These are phyloP conservation scores for Sugiyamaella smithiae DNA, from an alignment of 805 yeast species.

Conservation along the genomic window DNA sequence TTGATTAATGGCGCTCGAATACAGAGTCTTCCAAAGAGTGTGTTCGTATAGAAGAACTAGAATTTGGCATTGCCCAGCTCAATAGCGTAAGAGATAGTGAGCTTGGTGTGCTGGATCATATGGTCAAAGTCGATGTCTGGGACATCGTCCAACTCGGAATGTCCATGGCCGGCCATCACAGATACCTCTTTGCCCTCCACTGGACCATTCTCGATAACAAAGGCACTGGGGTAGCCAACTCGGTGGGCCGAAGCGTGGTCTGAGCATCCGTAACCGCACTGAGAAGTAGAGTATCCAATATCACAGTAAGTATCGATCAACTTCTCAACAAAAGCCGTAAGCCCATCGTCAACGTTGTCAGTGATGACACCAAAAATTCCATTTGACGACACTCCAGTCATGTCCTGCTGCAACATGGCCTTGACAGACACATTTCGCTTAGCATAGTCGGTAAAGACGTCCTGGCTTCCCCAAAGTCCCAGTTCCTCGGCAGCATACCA, in stretches of 20 bases:
- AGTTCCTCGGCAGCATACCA: slow-evolving; percentile 93
- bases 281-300: slow-evolving; percentile 65
- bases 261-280: slow-evolving; percentile 86
- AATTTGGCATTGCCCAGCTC: slow-evolving; percentile 50
- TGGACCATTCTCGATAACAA: slow-evolving; percentile 57
- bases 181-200: slow-evolving; percentile 55
- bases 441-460: slow-evolving; percentile 57
- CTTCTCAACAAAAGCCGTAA: slow-evolving; percentile 57
- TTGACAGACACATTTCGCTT: slow-evolving; percentile 48
- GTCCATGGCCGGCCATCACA: slow-evolving; percentile 63
- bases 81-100: slow-evolving; percentile 64
- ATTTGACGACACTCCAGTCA: slow-evolving; percentile 70
- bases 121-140: slow-evolving; percentile 75
- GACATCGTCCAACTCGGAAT: slow-evolving; percentile 70
- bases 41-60: no score
- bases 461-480: slow-evolving; percentile 79
- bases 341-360: slow-evolving; percentile 55
- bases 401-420: slow-evolving; percentile 87
- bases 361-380: slow-evolving; percentile 66
- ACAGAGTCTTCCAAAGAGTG: no score
- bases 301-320: slow-evolving; percentile 58
- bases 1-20: no score
- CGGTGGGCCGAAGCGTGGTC: slow-evolving; percentile 82
- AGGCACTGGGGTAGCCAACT: slow-evolving; percentile 76
- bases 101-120: slow-evolving; percentile 71